Conservation (phyloP, 2,329 filamentous ascomycete species). For the Stagonosporopsis tanaceti region DNA sequence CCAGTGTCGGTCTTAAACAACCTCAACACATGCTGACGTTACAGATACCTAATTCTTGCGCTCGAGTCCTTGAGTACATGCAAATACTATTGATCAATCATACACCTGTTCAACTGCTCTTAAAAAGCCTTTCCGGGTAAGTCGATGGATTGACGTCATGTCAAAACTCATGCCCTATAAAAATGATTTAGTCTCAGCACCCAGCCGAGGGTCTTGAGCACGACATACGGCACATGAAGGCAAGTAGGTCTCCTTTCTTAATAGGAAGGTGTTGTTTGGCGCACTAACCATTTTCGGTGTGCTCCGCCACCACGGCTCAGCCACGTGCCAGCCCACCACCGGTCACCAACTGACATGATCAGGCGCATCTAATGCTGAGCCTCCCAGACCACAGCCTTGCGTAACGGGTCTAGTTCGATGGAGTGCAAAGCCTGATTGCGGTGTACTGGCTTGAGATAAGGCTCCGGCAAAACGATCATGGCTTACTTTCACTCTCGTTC, state of each 20-base stretch:
- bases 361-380: conserved; percentile 4
- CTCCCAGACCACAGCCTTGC: neutral
- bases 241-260: neutral
- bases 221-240: neutral
- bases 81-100: too few relatives aligned
- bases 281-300: neutral
- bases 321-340: conserved; percentile 5
- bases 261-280: neutral
- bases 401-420: neutral
- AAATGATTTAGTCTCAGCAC: too few relatives aligned
- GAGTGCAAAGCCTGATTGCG: neutral
- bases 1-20: too few relatives aligned
- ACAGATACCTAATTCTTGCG: too few relatives aligned
- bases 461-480: neutral
- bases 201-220: too few relatives aligned
- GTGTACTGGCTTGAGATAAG: neutral
- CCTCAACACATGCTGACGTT: too few relatives aligned
- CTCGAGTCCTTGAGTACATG: too few relatives aligned
- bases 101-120: too few relatives aligned
- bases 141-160: too few relatives aligned
- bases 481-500: neutral
- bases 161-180: too few relatives aligned
- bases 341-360: conserved; percentile 7
- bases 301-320: conserved; percentile 9
- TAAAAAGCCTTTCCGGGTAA: too few relatives aligned